A percentile compares a stretch with the other conserved stretches of the same genome.
phyloP scores from a whole-genome alignment of 441 rosid genomes.

The Geranium incanum region DNA sequence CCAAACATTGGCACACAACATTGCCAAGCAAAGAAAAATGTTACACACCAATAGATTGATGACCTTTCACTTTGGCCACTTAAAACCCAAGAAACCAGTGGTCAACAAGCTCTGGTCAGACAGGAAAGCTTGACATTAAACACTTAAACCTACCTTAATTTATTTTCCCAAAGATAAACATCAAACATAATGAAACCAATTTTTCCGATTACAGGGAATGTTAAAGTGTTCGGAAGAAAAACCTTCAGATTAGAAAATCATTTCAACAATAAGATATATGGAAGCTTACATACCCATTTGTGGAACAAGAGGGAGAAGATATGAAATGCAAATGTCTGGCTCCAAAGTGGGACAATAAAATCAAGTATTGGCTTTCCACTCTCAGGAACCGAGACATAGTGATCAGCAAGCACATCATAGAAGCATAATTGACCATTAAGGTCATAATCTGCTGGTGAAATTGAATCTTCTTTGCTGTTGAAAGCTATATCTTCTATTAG shows the following conservation, averaged over 20 bases:
- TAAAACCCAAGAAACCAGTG: not conserved
- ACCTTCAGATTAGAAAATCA: not conserved
- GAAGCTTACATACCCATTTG: slow-evolving; percentile 62
- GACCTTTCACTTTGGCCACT: not conserved
- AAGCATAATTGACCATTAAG: slow-evolving; percentile 55
- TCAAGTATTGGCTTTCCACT: slow-evolving; percentile 70
- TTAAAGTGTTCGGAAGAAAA: not conserved
- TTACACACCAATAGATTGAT: not conserved
- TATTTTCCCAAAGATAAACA: slow-evolving; percentile 5
- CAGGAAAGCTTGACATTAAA: not conserved
- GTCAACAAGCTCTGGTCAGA: not conserved
- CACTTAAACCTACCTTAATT: not conserved
- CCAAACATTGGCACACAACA: too few relatives aligned
- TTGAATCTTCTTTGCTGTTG: slow-evolving; percentile 53
- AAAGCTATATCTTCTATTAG: slow-evolving; percentile 67
- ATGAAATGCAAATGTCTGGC: slow-evolving; percentile 93
- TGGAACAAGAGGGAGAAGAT: slow-evolving; percentile 80
- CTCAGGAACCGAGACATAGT: slow-evolving; percentile 53
- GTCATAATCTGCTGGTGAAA: slow-evolving; percentile 38
- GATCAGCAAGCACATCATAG: slow-evolving; percentile 83
- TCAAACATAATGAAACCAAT: slow-evolving; percentile 1
- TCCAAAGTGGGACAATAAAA: slow-evolving; percentile 90
- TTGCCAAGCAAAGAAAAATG: too few relatives aligned
- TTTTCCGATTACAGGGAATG: slow-evolving; percentile 2
- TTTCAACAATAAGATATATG: slow-evolving; percentile 3